Evolutionary conservation across 305 asterid species (phyloP).

Genomic region (Fraxinus platypoda): DNA sequence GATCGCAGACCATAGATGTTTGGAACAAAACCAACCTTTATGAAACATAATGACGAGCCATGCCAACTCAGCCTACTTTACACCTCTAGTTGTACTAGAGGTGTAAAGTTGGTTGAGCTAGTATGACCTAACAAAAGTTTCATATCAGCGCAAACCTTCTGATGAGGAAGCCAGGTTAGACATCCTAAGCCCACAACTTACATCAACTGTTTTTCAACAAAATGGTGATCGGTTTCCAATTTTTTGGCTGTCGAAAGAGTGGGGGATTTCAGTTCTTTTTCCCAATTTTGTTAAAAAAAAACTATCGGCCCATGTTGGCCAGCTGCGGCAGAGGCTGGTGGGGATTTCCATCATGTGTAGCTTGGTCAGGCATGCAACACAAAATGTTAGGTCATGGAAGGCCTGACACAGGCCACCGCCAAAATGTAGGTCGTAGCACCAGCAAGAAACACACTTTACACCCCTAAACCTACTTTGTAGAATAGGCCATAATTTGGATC

Average conservation of each 20-base stretch:
- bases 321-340: neutral
- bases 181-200: neutral
- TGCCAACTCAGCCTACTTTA: neutral
- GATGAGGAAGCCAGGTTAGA: neutral
- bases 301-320: neutral
- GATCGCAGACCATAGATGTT: neutral
- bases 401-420: neutral
- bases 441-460: neutral
- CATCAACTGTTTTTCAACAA: neutral
- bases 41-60: neutral
- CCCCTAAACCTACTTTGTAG: neutral
- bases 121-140: neutral
- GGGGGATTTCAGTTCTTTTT: neutral
- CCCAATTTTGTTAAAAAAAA: neutral
- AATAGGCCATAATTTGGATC: neutral
- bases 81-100: neutral
- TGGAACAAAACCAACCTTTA: neutral
- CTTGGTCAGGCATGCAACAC: neutral
- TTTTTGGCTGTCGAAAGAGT: neutral
- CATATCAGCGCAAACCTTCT: neutral
- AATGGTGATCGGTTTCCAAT: neutral
- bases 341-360: neutral
- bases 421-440: neutral
- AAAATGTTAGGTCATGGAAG: neutral
- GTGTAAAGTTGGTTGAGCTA: neutral